Evolutionary conservation across 108 stramenopile species (phyloP).

Genomic region (Cyclotella atomus): DNA sequence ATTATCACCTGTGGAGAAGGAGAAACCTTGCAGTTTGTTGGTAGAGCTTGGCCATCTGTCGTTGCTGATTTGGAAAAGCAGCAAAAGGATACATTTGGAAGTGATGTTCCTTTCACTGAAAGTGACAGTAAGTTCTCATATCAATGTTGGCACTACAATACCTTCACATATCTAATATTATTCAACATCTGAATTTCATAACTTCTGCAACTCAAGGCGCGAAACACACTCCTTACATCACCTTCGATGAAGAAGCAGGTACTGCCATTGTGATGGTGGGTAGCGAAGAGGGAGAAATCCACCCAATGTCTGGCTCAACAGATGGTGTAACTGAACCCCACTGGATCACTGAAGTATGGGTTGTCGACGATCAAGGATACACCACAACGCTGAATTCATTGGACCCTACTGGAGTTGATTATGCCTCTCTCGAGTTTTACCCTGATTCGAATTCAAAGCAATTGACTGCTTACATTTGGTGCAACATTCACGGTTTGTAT

Average conservation of each 20-base stretch:
- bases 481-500: conserved; percentile 33
- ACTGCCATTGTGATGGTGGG: conserved; percentile 30
- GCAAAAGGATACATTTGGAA: conserved; percentile 11
- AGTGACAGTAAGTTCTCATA: conserved; percentile 7
- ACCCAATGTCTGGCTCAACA: conserved; percentile 26
- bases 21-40: background rate
- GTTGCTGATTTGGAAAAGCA: conserved; percentile 25
- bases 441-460: conserved; percentile 2
- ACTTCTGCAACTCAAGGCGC: conserved; percentile 3
- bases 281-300: conserved; percentile 18
- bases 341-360: conserved; percentile 38
- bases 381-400: conserved; percentile 18
- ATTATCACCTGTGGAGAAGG: background rate
- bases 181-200: too few species aligned
- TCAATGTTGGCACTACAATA: background rate
- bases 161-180: too few species aligned
- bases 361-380: conserved; percentile 21
- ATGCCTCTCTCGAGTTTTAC: conserved; percentile 14
- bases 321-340: conserved; percentile 24
- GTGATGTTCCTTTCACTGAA: conserved; percentile 17
- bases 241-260: conserved; percentile 10
- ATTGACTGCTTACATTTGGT: conserved; percentile 21
- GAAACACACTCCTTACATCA: conserved; percentile 37
- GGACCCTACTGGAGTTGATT: conserved; percentile 30
- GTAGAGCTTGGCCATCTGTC: conserved; percentile 18